These are phyloP conservation scores for Trichocomaceae sp. DNA, from an alignment of 2,329 filamentous ascomycete species.

Conservation along the genomic window DNA sequence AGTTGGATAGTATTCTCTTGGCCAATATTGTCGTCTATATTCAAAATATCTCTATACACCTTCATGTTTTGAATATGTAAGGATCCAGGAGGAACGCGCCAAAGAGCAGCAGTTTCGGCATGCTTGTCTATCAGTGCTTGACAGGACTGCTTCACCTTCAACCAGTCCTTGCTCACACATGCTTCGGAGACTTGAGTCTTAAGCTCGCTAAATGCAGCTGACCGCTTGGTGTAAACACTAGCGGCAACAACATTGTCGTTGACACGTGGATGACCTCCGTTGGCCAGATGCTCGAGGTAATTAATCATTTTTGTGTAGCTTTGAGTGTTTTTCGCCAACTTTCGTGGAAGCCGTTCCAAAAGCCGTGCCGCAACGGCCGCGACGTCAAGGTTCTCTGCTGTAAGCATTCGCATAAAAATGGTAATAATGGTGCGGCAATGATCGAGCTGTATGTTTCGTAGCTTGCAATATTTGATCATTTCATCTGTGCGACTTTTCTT, in stretches of 20 bases:
- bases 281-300: constrained; percentile 9
- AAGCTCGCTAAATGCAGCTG: constrained; percentile 7
- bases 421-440: constrained; percentile 10
- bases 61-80: constrained; percentile 2
- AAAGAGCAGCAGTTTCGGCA: constrained; percentile 2
- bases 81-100: neutral
- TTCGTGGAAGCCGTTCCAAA: constrained; percentile 5
- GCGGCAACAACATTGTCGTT: constrained; percentile 3
- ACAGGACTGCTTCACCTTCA: constrained; percentile 2
- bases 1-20: neutral
- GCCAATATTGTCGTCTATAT: neutral
- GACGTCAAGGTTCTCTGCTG: neutral
- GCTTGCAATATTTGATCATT: constrained; percentile 7
- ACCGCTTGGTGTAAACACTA: constrained; percentile 8
- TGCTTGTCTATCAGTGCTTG: constrained; percentile 7
- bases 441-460: constrained; percentile 10
- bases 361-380: constrained; percentile 2
- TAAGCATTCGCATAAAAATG: constrained; percentile 2
- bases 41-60: neutral
- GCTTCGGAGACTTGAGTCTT: constrained; percentile 5
- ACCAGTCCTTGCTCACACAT: constrained; percentile 4
- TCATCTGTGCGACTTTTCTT: constrained; percentile 7
- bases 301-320: constrained; percentile 6
- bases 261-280: constrained; percentile 2
- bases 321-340: constrained; percentile 4